phyloP scores from a whole-genome alignment of 1,139 yeast species.

The Geotrichum europaeum region DNA sequence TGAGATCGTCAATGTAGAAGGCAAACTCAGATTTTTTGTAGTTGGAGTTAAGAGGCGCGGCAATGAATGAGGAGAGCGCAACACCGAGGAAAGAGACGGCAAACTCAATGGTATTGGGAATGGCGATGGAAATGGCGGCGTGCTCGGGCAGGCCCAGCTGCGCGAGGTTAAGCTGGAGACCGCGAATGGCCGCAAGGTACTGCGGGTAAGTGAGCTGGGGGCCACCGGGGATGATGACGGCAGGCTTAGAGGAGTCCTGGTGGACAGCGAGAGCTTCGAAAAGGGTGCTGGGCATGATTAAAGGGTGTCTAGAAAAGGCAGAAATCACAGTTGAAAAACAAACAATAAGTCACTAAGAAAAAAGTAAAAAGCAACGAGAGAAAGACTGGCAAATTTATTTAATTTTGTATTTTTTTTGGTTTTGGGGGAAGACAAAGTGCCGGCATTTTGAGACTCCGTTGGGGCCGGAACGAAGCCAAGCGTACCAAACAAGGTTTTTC shows the following conservation, averaged over 20 bases:
- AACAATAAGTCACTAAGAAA: neutral
- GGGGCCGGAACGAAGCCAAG: no score
- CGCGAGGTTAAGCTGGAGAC: constrained; percentile 30
- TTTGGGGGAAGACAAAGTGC: no score
- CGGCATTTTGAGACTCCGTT: no score
- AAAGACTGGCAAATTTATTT: no score
- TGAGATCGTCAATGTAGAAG: constrained; percentile 54
- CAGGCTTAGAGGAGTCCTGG: constrained; percentile 11
- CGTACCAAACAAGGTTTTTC: no score
- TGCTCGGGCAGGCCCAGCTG: constrained; percentile 34
- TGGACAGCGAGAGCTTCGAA: constrained; percentile 20
- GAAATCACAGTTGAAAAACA: neutral
- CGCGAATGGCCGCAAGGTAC: constrained; percentile 25
- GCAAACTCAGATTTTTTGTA: constrained; percentile 56
- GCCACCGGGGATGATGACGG: constrained; percentile 32
- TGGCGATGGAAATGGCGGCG: constrained; percentile 50
- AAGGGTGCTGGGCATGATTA: constrained; percentile 20
- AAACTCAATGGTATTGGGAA: constrained; percentile 55
- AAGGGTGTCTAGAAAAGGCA: neutral
- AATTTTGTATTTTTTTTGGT: no score
- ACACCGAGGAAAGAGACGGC: constrained; percentile 49
- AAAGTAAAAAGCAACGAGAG: neutral
- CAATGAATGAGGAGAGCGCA: constrained; percentile 49
- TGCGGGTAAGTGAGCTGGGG: constrained; percentile 29
- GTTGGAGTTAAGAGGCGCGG: constrained; percentile 60